Percentiles rank a stretch among this genome's conserved stretches.
Evolutionary conservation across 1,139 yeast genomes (phyloP).

Genomic region (Debaryomycetaceae sp.): DNA sequence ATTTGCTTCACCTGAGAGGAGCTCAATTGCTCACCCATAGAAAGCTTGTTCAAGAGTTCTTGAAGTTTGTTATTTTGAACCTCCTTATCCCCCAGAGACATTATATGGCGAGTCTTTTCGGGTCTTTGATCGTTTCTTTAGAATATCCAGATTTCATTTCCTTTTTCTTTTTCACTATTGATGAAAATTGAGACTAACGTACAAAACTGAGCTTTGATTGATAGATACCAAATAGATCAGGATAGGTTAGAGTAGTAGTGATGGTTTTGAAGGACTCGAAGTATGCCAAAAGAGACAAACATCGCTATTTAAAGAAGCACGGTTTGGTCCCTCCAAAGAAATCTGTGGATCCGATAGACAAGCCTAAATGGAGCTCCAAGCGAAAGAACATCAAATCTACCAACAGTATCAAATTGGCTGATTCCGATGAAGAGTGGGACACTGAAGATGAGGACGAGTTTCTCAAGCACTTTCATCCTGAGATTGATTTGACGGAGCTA

Average conservation of each 20-base stretch:
- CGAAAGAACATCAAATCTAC: slow-evolving; percentile 10
- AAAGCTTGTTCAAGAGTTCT: slow-evolving; percentile 46
- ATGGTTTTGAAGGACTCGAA: slow-evolving; percentile 46
- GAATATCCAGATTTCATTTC: background rate
- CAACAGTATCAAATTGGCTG: slow-evolving; percentile 21
- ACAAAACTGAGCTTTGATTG: background rate
- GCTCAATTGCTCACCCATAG: slow-evolving; percentile 52
- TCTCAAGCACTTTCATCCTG: slow-evolving; percentile 41
- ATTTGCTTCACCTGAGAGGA: slow-evolving; percentile 60
- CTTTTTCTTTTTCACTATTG: background rate
- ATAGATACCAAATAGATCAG: too few species aligned
- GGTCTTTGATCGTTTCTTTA: background rate
- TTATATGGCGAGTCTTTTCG: background rate
- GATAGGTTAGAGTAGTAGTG: too few species aligned
- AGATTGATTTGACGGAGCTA: slow-evolving; percentile 30
- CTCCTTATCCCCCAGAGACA: slow-evolving; percentile 8
- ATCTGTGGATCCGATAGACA: slow-evolving; percentile 9
- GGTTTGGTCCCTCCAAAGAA: slow-evolving; percentile 21
- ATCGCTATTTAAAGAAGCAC: slow-evolving; percentile 38
- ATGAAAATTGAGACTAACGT: background rate
- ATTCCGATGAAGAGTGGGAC: slow-evolving; percentile 32
- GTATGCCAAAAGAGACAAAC: slow-evolving; percentile 46
- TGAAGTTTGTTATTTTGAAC: slow-evolving; percentile 37
- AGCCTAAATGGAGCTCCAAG: slow-evolving; percentile 40
- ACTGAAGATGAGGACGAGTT: slow-evolving; percentile 43